phyloP scores from a whole-genome alignment of 768 basidiomycete genomes.

The Boletellus emodensis region DNA sequence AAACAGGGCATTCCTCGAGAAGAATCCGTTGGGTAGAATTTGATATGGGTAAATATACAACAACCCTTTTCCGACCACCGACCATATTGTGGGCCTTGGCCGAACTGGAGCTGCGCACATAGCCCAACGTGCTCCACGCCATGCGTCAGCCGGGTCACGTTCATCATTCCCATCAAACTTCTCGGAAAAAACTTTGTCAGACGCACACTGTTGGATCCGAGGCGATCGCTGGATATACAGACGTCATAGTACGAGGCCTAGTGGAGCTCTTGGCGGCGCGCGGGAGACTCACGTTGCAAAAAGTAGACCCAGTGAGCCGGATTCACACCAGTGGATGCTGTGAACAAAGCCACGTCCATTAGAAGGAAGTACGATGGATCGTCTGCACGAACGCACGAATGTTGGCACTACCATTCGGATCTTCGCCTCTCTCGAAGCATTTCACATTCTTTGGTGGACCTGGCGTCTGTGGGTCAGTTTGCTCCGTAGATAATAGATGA shows the following conservation, averaged over 20 bases:
- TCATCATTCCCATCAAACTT: conserved; percentile 2
- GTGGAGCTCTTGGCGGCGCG: not conserved
- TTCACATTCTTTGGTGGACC: conserved; percentile 35
- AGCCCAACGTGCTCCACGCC: not conserved
- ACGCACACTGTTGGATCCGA: conserved; percentile 32
- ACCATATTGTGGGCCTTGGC: not conserved
- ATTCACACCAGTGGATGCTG: conserved; percentile 48
- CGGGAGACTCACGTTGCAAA: conserved; percentile 35
- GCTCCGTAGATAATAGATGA: conserved; percentile 1
- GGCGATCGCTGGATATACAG: conserved; percentile 24
- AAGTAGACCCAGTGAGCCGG: conserved; percentile 46
- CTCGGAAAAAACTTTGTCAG: conserved; percentile 3
- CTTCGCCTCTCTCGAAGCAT: conserved; percentile 42
- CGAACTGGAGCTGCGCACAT: not conserved
- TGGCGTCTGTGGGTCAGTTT: conserved; percentile 5
- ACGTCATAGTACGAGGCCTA: conserved; percentile 1
- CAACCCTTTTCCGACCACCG: not conserved
- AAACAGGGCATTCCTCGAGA: not conserved
- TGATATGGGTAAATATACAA: conserved; percentile 5
- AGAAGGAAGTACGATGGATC: not conserved
- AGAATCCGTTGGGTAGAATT: not conserved
- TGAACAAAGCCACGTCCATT: not conserved
- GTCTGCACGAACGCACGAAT: conserved; percentile 34
- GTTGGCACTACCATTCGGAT: conserved; percentile 45
- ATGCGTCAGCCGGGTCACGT: not conserved